Conservation (phyloP, 78 protist species). For the Dictyostelium firmibasis region DNA sequence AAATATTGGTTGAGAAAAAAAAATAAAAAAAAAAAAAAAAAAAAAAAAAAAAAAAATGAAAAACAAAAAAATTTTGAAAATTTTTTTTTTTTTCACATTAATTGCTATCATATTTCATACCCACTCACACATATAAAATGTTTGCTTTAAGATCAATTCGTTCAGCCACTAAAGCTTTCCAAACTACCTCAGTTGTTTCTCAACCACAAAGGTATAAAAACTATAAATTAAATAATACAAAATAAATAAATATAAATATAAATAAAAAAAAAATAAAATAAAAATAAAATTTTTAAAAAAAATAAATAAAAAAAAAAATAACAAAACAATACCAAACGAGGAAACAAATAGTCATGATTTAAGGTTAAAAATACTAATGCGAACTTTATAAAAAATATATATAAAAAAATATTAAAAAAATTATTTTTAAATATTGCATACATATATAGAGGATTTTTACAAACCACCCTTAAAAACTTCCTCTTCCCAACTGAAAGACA, state of each 20-base stretch:
- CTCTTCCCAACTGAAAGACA: conserved; percentile 78
- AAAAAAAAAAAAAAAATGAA: neutral
- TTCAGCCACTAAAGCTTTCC: neutral
- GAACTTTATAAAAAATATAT: neutral
- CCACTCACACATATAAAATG: neutral
- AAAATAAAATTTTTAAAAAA: neutral
- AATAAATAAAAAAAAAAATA: neutral
- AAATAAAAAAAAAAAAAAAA: neutral
- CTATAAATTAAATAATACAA: neutral
- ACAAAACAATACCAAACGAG: neutral
- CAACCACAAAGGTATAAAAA: conserved; percentile 12
- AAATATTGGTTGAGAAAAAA: neutral
- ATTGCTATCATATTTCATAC: neutral
- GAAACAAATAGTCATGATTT: too few relatives aligned
- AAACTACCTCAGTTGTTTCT: neutral
- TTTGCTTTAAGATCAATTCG: conserved; percentile 16
- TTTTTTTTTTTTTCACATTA: neutral
- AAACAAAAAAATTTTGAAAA: neutral
- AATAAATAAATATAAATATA: neutral
- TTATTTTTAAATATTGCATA: too few relatives aligned
- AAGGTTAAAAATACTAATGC: neutral
- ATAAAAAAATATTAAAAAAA: too few relatives aligned
- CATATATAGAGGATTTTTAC: conserved; percentile 45
- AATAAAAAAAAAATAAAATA: neutral
- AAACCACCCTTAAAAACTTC: conserved; percentile 28